Base-by-base conservation (phyloP, 371 early-diverging fungal genomes). In the Parasitella parasitica region DNA sequence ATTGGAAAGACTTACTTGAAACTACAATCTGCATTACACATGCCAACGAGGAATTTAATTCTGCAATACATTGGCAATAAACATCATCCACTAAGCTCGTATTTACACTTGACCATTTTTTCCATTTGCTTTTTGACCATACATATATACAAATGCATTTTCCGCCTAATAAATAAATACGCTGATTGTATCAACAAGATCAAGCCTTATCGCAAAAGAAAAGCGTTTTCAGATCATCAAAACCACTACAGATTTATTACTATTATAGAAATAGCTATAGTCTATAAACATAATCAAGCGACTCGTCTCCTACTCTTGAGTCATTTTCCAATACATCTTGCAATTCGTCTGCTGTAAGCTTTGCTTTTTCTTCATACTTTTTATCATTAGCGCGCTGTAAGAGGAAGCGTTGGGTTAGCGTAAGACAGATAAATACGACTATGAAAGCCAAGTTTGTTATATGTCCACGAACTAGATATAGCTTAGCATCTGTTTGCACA, bases 381-480 rank as follows among this genome's bases (percentile, higher is more conserved):
- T 27, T 18, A 37, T 52, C 15, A 54, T 77, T 75, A 4, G 58
- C 63, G 28, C 70, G 53, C n/a, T 46, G 13, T 15, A 80, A 54
- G 0, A 77, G 58, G 4, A 24, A 59, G 7, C 80, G 57, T 18
- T 80, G 80, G 3, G 66, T 12, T 6, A 70, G 22, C 36, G 69
- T 58, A 26, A 80, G 32, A 3, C 71, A 9, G 4, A 80, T 66
- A 52, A 77, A 80, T 11, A 67, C 22, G 1, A 60, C 61, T 2
- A 77, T 61, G 46, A 76, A 80, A 1, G 46, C 46, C 15, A 77
- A 32, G 26, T 73, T 75, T 26, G 75, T 69, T 1, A 49, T 37
- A 54, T 80, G 80, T 16, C 80, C 80, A 36, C 67, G 62, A 0
- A 76, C 80, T 80, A 71, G 3, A 55, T n/a, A 6, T 30, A 24